Percentiles rank a stretch among this genome's conserved stretches.
Evolutionary conservation across 441 rosid species (phyloP).

Genomic region (Populus hybrid): DNA sequence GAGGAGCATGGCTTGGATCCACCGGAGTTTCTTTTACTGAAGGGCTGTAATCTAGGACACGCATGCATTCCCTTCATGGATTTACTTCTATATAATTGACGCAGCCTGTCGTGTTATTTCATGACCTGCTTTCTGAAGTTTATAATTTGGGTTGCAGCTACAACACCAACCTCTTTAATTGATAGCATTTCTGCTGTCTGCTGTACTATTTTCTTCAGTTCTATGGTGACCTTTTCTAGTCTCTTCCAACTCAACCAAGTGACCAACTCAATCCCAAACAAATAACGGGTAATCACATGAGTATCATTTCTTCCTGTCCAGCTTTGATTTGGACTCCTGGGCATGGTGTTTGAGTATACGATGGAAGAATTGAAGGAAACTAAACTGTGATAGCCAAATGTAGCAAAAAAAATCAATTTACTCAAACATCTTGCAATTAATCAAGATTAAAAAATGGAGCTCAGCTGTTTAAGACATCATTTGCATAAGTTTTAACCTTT

Average conservation of each 20-base stretch:
- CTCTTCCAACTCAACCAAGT: background rate
- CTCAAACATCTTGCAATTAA: background rate
- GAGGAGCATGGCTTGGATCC: slow-evolving; percentile 40
- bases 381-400: no score
- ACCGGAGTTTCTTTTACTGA: slow-evolving; percentile 41
- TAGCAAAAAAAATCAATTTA: no score
- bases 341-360: no score
- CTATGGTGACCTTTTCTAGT: background rate
- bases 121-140: background rate
- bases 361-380: no score
- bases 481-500: background rate
- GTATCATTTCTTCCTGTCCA: no score
- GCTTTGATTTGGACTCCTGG: no score
- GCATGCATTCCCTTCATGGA: background rate
- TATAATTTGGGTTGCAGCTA: background rate
- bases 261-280: background rate
- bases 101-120: background rate
- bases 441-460: background rate
- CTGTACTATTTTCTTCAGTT: background rate
- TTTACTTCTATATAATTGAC: background rate
- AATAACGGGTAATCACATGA: background rate
- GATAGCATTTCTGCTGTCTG: background rate
- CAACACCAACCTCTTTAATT: background rate
- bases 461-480: background rate
- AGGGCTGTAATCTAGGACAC: slow-evolving; percentile 5